A percentile compares a stretch with the other conserved stretches of the same genome.
Conservation (phyloP, 1,139 yeast genomes). For the Saccharomycopsis crataegensis region DNA sequence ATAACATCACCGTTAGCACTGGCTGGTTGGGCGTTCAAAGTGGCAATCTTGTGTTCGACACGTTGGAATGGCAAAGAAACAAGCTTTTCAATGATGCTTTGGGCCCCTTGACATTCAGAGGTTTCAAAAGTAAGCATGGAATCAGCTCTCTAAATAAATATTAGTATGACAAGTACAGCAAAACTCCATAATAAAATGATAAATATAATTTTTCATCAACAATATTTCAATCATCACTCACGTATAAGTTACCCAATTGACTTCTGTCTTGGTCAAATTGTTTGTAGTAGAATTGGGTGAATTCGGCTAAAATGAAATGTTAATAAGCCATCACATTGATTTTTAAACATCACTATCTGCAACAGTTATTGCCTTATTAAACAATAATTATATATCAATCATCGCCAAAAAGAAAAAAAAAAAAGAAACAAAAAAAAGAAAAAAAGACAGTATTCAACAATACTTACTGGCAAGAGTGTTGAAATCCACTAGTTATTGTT, state of each 20-base stretch:
- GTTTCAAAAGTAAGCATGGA: constrained; percentile 98
- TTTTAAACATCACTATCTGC: no score
- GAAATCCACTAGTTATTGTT: constrained; percentile 45
- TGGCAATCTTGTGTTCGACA: constrained; percentile 87
- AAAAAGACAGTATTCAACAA: neutral
- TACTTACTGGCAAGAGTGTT: constrained; percentile 44
- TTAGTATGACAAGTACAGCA: neutral
- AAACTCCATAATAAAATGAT: no score
- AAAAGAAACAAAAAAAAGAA: no score
- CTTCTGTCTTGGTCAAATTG: constrained; percentile 91
- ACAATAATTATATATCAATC: no score
- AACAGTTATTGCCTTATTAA: no score
- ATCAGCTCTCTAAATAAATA: constrained; percentile 56
- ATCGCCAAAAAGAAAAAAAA: no score
- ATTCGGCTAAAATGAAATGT: constrained; percentile 43
- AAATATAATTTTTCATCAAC: no score
- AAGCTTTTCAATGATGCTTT: constrained; percentile 85
- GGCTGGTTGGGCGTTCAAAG: constrained; percentile 97
- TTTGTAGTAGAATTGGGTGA: constrained; percentile 90
- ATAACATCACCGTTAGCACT: constrained; percentile 89
- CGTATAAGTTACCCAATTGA: constrained; percentile 84
- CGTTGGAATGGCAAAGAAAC: constrained; percentile 80
- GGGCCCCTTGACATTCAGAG: constrained; percentile 89
- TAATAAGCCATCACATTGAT: constrained; percentile 18
- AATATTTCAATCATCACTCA: constrained; percentile 29